A percentile compares a stretch with the other conserved stretches of the same genome.
Conservation (phyloP, 495 filamentous ascomycete genomes). For the Daldinia bambusicola region DNA sequence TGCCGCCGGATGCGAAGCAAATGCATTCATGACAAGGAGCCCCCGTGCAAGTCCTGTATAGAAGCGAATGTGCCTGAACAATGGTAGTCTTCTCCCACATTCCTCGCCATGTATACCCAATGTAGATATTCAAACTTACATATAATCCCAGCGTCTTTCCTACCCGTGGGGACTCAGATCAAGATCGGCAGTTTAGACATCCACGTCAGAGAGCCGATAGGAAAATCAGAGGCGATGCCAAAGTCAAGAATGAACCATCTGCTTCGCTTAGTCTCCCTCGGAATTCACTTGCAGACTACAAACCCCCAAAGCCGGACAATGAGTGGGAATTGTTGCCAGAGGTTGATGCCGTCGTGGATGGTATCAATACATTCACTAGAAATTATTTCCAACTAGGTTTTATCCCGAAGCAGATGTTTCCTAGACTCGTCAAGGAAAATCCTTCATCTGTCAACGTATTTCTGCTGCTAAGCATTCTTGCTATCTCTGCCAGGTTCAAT, state of each 20-base stretch:
- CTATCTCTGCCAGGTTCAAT: conserved; percentile 60
- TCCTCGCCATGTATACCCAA: neutral
- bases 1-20: conserved; percentile 63
- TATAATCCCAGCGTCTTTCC: conserved; percentile 52
- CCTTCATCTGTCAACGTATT: conserved; percentile 58
- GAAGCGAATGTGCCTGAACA: conserved; percentile 57
- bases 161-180: conserved; percentile 55
- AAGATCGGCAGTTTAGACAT: conserved; percentile 59
- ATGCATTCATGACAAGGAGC: conserved; percentile 58
- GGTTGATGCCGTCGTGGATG: conserved; percentile 55
- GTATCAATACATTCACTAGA: conserved; percentile 56
- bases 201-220: conserved; percentile 57
- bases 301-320: conserved; percentile 45
- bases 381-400: conserved; percentile 64
- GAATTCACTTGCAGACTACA: conserved; percentile 38
- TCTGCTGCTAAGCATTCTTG: conserved; percentile 58
- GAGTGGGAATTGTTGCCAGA: conserved; percentile 59
- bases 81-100: conserved; percentile 49
- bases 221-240: conserved; percentile 51
- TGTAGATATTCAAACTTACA: conserved; percentile 15
- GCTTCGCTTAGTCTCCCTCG: conserved; percentile 43
- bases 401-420: conserved; percentile 61
- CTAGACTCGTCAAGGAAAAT: conserved; percentile 53
- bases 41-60: conserved; percentile 56
- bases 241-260: conserved; percentile 52